Evolutionary conservation across 495 filamentous ascomycete genomes (phyloP), one percentile per base, ranked within the genome.

Genomic region (Annulohypoxylon moriforme): DNA sequence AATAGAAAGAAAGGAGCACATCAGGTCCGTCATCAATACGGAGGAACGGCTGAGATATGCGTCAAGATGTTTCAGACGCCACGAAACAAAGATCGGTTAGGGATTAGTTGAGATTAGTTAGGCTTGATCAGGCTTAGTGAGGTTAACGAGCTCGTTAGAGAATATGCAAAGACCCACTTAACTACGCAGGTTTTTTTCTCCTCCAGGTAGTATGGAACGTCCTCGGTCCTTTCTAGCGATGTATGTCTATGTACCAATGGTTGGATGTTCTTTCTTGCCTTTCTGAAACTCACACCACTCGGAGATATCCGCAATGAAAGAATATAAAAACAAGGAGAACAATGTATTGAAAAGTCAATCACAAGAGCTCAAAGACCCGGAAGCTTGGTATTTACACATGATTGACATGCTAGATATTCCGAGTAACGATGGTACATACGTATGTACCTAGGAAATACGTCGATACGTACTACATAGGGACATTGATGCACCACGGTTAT

Each of bases 11-110:
- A 73, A 64, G 59, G 61, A 72, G 66, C 18, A 25, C 20, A 31
- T 29, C 40, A 18, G 16, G 40, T 2, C n/a, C 40, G 16, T 44
- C 40, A 44, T 20, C 40, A 16, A 25, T 29, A 44, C 38, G 60
- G 55, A 71, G 63, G 74, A 72, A 61, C 33, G 22, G 55, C 49
- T 61, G 49, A 18, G 68, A 50, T 63, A 53, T 69, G 71, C 68
- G 49, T 75, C 73, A 70, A 56, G 60, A 58, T 63, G 75, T 77
- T 75, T 77, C 73, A 77, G 70, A 69, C 42, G 56, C 53, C 61
- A 68, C 60, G 59, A 68, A 68, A 49, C 44, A 34, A 20, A 47
- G 8, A 10, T 11, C n/a, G 34, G 33, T 46, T 42, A 16, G 58
- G 58, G 42, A 36, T 31, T 60, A 53, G 47, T 40, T 57, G 34